Base-by-base conservation (phyloP, 2,329 filamentous ascomycete genomes). In the Periconia digitata region DNA sequence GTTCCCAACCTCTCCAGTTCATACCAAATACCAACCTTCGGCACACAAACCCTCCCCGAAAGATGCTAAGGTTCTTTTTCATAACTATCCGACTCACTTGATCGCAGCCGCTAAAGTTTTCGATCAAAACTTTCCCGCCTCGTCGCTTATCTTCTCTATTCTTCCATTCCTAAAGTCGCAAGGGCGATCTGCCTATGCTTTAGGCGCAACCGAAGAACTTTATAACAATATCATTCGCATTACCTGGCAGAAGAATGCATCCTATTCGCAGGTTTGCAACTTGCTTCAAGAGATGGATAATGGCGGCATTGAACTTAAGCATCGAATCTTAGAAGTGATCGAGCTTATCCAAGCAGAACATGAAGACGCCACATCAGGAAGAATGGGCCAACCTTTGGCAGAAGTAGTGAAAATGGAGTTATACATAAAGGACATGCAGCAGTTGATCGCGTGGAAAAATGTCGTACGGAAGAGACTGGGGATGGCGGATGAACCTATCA, bases 201-300 rank as follows among this genome's bases (percentile, higher is more conserved):
- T 92, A 0, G 88, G 87, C 40, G 85, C 83, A 6, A 85, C 84
- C 16, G 87, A 86, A 0, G 74, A 79, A 0, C 81, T 92, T 36
- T 92, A 89, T 74, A 85, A 87, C 62, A 76, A 82, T 41, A 77
- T 90, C 27, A 76, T 89, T 20, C 69, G 75, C 13, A 78, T 85
- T 18, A 75, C 83, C 46, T 89, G 85, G 82, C 68, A 73, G 27
- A 79, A 82, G 10, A 81, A 82, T 53, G 78, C 82, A 18, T 83
- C 89, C 59, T 74, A 83, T 2, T 54, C 62, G 3, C 75, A 76
- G 1, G 79, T 87, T 20, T 69, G 84, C 42, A 72, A 76, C 3
- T 65, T 86, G 1, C 71, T 89, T 5, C 74, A 79, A 36, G 85
- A 89, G 70, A 89, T 90, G 86, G 78, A 80, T 35, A 74, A 79